phyloP scores from a whole-genome alignment of 169 alveolate genomes.

The Theileria luwenshuni region DNA sequence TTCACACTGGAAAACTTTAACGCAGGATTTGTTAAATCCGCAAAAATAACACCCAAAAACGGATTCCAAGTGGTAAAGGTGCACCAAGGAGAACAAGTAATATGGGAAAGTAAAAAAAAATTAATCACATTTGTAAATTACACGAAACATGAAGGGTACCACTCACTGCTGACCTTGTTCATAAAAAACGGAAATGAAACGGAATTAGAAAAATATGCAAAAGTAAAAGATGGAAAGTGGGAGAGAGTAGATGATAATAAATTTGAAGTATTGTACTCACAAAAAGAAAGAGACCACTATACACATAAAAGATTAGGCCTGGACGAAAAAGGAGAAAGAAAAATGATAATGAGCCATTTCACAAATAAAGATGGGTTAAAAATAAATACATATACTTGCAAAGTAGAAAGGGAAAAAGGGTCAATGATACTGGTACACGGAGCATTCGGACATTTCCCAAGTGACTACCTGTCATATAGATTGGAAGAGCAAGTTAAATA shows the following conservation, averaged over 20 bases:
- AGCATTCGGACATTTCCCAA: conserved; percentile 38
- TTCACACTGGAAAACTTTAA: not conserved
- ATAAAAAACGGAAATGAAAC: not conserved
- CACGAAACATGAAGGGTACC: not conserved
- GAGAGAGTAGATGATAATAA: not conserved
- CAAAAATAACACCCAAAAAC: not conserved
- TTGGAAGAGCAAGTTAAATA: conserved; percentile 5
- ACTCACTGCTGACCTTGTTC: not conserved
- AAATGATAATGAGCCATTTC: conserved; percentile 24
- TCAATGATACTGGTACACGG: conserved; percentile 48
- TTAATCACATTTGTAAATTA: not conserved
- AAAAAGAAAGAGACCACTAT: not conserved
- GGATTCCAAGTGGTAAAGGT: not conserved
- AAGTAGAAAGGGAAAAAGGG: conserved; percentile 31
- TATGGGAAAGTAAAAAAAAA: conserved; percentile 4
- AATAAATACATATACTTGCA: conserved; percentile 32
- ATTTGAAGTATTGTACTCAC: not conserved
- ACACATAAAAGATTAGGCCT: not conserved
- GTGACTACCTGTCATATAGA: conserved; percentile 36
- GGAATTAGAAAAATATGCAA: not conserved
- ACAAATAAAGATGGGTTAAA: conserved; percentile 31
- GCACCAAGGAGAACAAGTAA: not conserved
- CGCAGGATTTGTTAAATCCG: not conserved
- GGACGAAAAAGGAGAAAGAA: not conserved
- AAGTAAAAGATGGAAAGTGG: not conserved